These are phyloP conservation scores for Nigrospora osmanthi DNA, from an alignment of 2,329 filamentous ascomycete species.

Conservation along the genomic window DNA sequence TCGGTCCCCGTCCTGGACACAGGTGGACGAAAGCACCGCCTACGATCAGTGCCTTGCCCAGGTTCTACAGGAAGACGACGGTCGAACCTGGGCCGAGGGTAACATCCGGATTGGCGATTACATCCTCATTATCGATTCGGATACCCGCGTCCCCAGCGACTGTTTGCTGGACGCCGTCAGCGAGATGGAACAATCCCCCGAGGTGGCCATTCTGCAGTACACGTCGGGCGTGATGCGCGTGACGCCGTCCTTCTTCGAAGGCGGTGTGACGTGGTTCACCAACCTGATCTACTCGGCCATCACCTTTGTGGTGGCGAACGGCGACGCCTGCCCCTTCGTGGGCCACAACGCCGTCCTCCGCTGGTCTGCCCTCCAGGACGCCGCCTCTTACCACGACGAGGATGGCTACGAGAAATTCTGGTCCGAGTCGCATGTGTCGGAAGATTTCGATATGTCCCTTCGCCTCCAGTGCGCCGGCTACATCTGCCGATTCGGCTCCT, in stretches of 20 bases:
- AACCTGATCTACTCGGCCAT: conserved; percentile 72
- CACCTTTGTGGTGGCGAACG: conserved; percentile 68
- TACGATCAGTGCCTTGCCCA: conserved; percentile 60
- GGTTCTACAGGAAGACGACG: conserved; percentile 54
- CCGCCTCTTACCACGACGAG: conserved; percentile 56
- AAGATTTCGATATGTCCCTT: conserved; percentile 77
- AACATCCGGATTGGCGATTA: conserved; percentile 83
- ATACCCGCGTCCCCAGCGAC: conserved; percentile 70
- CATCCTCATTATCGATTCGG: conserved; percentile 70
- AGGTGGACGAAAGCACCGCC: conserved; percentile 58
- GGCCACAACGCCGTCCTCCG: conserved; percentile 74
- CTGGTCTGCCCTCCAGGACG: conserved; percentile 68
- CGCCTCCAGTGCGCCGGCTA: conserved; percentile 67
- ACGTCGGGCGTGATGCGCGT: conserved; percentile 75
- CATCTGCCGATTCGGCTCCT: conserved; percentile 64
- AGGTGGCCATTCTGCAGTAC: conserved; percentile 74
- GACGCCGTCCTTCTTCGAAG: conserved; percentile 65
- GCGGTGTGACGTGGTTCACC: conserved; percentile 58
- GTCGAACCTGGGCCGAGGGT: conserved; percentile 72
- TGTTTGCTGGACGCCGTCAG: conserved; percentile 73
- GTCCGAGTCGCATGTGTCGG: conserved; percentile 73
- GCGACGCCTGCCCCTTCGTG: conserved; percentile 71
- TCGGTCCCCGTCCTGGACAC: conserved; percentile 55
- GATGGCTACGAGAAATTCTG: conserved; percentile 73
- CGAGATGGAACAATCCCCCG: conserved; percentile 73